Evolutionary conservation across 2,329 filamentous ascomycete genomes (phyloP).

Genomic region (Akanthomyces uredinophilus): DNA sequence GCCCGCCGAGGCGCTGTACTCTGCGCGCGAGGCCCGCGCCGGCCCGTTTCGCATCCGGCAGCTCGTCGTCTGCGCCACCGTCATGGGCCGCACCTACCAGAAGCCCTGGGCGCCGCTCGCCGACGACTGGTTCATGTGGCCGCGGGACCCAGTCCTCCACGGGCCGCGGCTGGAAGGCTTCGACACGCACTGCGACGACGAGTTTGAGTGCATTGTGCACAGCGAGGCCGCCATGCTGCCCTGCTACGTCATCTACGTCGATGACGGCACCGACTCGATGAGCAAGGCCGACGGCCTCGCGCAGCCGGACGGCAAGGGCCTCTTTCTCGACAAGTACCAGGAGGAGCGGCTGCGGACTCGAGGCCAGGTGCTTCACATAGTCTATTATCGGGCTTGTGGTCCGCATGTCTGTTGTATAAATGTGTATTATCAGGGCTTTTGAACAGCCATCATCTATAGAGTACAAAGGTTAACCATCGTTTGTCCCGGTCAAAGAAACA

Average conservation of each 20-base stretch:
- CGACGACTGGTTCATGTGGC: too few relatives aligned
- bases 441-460: not conserved
- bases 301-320: not conserved
- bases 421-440: conserved; percentile 1
- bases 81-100: conserved; percentile 38
- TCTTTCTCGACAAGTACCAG: conserved; percentile 19
- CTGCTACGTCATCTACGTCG: conserved; percentile 41
- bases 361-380: too few relatives aligned
- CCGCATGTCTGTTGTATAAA: not conserved
- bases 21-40: too few relatives aligned
- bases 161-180: conserved; percentile 23
- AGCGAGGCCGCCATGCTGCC: conserved; percentile 38
- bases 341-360: too few relatives aligned
- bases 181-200: conserved; percentile 35
- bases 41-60: conserved; percentile 35
- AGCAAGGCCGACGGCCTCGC: conserved; percentile 20
- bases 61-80: conserved; percentile 39
- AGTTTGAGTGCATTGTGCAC: conserved; percentile 40
- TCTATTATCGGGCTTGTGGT: not conserved
- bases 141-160: conserved; percentile 15
- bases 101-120: too few relatives aligned
- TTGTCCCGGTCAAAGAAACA: not conserved
- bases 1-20: conserved; percentile 34
- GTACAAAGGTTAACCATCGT: not conserved
- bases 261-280: conserved; percentile 32